Conservation (phyloP, 768 basidiomycete species). For the Termitomyces sp. region DNA sequence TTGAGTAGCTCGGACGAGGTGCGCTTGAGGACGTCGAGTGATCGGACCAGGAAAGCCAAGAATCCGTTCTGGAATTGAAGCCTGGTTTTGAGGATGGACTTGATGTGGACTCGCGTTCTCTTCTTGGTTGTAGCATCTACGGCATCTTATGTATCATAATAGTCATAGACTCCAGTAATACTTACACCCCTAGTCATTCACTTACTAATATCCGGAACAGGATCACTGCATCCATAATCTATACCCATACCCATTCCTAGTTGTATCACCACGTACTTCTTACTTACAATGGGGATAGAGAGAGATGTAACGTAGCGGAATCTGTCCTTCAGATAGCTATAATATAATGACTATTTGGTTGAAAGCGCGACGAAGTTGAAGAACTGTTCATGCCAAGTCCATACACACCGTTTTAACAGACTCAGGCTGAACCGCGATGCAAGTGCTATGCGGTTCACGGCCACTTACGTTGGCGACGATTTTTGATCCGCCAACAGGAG, state of each 20-base stretch:
- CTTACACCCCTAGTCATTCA: not conserved
- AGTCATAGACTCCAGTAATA: not conserved
- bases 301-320: not conserved
- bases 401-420: too few species aligned
- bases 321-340: too few species aligned
- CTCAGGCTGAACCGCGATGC: too few species aligned
- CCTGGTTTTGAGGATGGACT: not conserved
- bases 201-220: not conserved
- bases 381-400: too few species aligned
- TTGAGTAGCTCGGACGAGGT: constrained; percentile 13
- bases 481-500: too few species aligned
- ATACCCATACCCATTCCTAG: not conserved
- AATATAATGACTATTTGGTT: too few species aligned
- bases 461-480: too few species aligned
- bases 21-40: constrained; percentile 4
- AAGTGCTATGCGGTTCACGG: too few species aligned
- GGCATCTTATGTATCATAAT: not conserved
- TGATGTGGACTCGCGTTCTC: not conserved
- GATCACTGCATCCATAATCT: not conserved
- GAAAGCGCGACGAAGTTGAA: too few species aligned
- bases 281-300: not conserved
- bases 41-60: constrained; percentile 19
- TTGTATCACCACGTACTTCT: not conserved
- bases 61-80: constrained; percentile 28
- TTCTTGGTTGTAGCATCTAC: not conserved